phyloP scores from a whole-genome alignment of 257 asterid species.

The Jacaranda copaia region DNA sequence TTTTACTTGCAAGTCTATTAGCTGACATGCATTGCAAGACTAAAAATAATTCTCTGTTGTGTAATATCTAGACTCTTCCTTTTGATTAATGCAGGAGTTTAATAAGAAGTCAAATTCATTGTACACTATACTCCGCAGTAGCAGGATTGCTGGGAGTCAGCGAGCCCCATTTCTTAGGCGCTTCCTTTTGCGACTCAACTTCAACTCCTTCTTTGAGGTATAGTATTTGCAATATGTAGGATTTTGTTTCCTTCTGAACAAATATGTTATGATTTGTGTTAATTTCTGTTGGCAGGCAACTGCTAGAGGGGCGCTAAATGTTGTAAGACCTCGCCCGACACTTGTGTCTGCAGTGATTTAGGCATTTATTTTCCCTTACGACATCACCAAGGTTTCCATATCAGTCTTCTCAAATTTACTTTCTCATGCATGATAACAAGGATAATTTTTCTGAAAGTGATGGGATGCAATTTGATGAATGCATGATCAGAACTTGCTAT shows the following conservation, averaged over 20 bases:
- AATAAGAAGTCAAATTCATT: conserved; percentile 93
- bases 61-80: background rate
- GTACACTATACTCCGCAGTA: conserved; percentile 91
- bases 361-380: conserved; percentile 18
- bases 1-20: conserved; percentile 30
- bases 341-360: conserved; percentile 57
- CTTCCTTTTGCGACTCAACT: conserved; percentile 96
- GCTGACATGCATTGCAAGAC: conserved; percentile 12
- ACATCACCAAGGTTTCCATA: conserved; percentile 29
- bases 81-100: conserved; percentile 69
- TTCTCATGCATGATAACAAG: background rate
- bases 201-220: conserved; percentile 95
- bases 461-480: background rate
- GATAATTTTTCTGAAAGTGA: background rate
- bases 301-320: conserved; percentile 93
- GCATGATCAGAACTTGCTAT: background rate
- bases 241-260: conserved; percentile 7
- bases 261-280: conserved; percentile 8
- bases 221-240: background rate
- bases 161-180: conserved; percentile 98
- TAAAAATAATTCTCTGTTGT: background rate
- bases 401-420: conserved; percentile 29
- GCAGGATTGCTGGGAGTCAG: conserved; percentile 99
- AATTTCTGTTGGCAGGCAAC: conserved; percentile 68
- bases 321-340: conserved; percentile 80